phyloP scores from a whole-genome alignment of 495 filamentous ascomycete genomes.

The Penicillium coffeae region DNA sequence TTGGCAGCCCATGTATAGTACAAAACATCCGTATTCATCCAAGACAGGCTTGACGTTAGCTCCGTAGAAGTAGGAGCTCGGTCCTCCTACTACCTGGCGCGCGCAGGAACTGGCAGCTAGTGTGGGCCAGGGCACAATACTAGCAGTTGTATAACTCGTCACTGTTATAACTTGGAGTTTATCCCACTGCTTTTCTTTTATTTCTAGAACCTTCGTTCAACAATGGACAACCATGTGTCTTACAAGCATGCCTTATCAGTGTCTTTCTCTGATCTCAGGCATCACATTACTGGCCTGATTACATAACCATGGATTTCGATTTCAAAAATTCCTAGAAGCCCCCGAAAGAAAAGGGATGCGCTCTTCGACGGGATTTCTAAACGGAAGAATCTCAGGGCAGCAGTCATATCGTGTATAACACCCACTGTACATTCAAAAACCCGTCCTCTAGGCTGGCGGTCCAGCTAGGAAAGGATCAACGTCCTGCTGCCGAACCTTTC shows the following conservation, averaged over 20 bases:
- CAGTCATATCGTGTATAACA: neutral
- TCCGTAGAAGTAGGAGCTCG: neutral
- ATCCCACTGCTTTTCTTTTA: neutral
- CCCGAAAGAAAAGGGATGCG: slow-evolving; percentile 18
- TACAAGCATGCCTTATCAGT: no score
- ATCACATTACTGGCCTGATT: no score
- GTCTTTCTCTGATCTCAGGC: no score
- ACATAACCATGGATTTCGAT: slow-evolving; percentile 17
- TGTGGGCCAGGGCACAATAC: neutral
- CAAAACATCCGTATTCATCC: no score
- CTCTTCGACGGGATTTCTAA: no score
- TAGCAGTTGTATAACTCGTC: no score
- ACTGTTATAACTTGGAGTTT: no score
- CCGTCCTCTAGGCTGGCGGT: neutral
- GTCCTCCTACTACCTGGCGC: neutral
- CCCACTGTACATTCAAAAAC: neutral
- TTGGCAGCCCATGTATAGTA: no score
- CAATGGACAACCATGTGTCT: no score
- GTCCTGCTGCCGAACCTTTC: neutral
- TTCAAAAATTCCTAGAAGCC: slow-evolving; percentile 15
- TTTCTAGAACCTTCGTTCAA: neutral
- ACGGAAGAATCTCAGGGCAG: no score
- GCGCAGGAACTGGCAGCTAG: neutral
- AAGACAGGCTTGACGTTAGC: no score
- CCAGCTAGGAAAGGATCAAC: neutral